Conservation (phyloP, 2,329 filamentous ascomycete species). For the Neonectria neomacrospora region DNA sequence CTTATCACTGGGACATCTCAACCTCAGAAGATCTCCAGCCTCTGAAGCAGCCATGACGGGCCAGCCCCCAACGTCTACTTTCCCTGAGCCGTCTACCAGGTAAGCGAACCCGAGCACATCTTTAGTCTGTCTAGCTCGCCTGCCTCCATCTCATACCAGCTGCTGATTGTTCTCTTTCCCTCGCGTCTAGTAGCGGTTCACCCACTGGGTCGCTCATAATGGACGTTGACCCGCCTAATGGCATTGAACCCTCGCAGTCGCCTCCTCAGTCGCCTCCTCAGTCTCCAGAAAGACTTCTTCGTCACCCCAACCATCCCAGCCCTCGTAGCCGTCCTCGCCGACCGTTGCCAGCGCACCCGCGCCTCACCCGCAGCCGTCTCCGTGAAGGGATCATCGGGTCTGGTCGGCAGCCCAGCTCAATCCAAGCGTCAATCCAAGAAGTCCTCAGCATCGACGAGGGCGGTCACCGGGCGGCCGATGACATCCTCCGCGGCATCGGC, state of each 20-base stretch:
- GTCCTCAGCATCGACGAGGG: not conserved
- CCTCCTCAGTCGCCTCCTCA: not conserved
- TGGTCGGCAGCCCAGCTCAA: not conserved
- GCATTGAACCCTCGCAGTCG: not conserved
- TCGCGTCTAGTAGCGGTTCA: not conserved
- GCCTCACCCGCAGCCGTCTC: not conserved
- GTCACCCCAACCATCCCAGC: not conserved
- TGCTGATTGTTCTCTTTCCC: not conserved
- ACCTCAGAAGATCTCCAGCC: not conserved
- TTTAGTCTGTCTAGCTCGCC: not conserved
- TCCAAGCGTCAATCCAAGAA: not conserved
- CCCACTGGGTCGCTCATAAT: not conserved
- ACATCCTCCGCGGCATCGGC: not conserved
- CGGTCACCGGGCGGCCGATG: not conserved
- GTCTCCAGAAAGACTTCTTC: not conserved
- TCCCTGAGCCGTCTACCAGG: slow-evolving; percentile 1
- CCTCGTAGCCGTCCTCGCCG: not conserved
- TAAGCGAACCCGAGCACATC: not conserved
- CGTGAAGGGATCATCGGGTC: not conserved
- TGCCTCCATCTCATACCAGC: not conserved
- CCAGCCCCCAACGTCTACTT: not conserved
- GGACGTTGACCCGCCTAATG: not conserved
- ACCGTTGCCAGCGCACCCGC: not conserved
- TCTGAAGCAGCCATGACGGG: not conserved
- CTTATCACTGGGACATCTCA: not conserved